Evolutionary conservation across 805 yeast species (phyloP).

Genomic region (Candida morakotiae): DNA sequence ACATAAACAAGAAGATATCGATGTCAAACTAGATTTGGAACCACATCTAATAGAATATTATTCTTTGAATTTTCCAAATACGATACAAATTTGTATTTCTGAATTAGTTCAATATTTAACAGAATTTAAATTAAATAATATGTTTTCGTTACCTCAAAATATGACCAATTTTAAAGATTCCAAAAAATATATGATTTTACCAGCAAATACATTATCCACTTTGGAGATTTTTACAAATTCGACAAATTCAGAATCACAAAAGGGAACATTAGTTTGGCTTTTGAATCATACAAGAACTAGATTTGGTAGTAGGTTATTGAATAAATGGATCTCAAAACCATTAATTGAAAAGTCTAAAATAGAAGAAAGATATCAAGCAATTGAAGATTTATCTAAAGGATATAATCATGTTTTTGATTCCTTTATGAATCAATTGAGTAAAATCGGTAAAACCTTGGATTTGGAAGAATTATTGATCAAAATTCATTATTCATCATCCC

Average conservation of each 20-base stretch:
- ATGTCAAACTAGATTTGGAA: conserved; percentile 5
- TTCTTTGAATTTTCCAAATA: conserved; percentile 14
- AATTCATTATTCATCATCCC: conserved; percentile 32
- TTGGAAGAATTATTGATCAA: conserved; percentile 34
- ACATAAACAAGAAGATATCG: conserved; percentile 4
- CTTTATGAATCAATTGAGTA: conserved; percentile 20
- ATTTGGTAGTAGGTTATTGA: conserved; percentile 66
- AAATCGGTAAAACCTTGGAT: conserved; percentile 25
- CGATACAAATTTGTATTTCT: conserved; percentile 35
- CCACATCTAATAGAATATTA: conserved; percentile 21
- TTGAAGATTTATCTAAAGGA: conserved; percentile 23
- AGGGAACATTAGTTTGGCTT: conserved; percentile 77
- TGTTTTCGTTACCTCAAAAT: conserved; percentile 51
- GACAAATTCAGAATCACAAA: conserved; percentile 45
- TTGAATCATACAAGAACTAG: conserved; percentile 76
- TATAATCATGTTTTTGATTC: conserved; percentile 33
- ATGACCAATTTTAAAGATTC: conserved; percentile 47
- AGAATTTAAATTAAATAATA: conserved; percentile 58
- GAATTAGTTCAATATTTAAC: conserved; percentile 51
- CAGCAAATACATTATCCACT: conserved; percentile 62
- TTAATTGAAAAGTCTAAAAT: conserved; percentile 52
- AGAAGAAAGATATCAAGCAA: conserved; percentile 59
- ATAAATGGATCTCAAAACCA: conserved; percentile 75
- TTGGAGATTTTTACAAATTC: conserved; percentile 72
- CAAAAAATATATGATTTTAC: conserved; percentile 50